phyloP scores from a whole-genome alignment of 257 asterid genomes.

The Rehmannia glutinosa region DNA sequence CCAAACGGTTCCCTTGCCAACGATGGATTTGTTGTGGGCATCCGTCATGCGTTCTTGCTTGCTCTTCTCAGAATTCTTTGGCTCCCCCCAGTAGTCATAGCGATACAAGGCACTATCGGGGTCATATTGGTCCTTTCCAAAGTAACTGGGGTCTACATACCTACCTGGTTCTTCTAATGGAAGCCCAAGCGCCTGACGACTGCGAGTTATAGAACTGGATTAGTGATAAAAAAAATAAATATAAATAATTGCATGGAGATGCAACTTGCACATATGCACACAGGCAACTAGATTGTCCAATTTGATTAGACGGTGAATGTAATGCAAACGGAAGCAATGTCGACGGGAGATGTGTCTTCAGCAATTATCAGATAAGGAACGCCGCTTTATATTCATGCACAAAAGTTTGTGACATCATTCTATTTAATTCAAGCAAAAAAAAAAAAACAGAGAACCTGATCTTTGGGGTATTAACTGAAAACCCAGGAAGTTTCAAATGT shows the following conservation, averaged over 20 bases:
- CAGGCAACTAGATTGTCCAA: background rate
- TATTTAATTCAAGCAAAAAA: too few species aligned
- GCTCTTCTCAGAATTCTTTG: conserved; percentile 95
- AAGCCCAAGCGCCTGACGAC: conserved; percentile 90
- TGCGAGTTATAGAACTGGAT: conserved; percentile 29
- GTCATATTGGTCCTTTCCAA: conserved; percentile 86
- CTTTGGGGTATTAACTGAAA: too few species aligned
- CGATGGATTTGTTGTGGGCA: conserved; percentile 85
- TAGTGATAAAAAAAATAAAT: background rate
- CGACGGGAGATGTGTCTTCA: too few species aligned
- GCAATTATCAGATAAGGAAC: background rate
- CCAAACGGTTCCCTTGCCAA: conserved; percentile 92
- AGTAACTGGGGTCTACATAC: conserved; percentile 59
- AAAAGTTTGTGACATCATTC: background rate
- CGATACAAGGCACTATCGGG: conserved; percentile 78
- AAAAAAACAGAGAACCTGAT: too few species aligned
- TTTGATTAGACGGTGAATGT: background rate
- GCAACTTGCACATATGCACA: background rate
- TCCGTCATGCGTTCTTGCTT: conserved; percentile 79
- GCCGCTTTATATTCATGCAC: background rate
- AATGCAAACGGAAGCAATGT: background rate
- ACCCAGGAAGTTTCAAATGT: too few species aligned
- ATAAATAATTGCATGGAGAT: background rate
- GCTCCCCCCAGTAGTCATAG: conserved; percentile 98
- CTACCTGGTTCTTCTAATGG: conserved; percentile 92